These are phyloP conservation scores for Lodderomyces margitis DNA, from an alignment of 1,139 yeast species.

Conservation along the genomic window DNA sequence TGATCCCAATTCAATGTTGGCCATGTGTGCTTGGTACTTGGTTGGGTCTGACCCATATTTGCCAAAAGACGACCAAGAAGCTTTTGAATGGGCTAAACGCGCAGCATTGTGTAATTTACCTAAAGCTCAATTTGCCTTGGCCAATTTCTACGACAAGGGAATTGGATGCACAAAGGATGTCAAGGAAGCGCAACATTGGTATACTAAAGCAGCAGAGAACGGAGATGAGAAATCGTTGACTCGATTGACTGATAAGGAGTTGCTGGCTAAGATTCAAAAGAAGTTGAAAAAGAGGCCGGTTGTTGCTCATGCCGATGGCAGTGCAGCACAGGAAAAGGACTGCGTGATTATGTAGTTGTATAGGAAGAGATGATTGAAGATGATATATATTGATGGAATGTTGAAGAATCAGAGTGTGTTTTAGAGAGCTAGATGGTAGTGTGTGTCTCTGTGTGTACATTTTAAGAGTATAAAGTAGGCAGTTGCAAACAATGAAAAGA, in stretches of 20 bases:
- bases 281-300: conserved; percentile 23
- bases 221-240: conserved; percentile 67
- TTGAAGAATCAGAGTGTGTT: too few species aligned
- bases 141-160: conserved; percentile 83
- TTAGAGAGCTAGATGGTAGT: too few species aligned
- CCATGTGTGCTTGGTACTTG: conserved; percentile 95
- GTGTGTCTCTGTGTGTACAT: too few species aligned
- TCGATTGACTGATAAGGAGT: conserved; percentile 34
- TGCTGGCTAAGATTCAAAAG: conserved; percentile 31
- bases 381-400: too few species aligned
- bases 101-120: conserved; percentile 75
- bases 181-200: conserved; percentile 70
- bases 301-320: conserved; percentile 7
- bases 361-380: neutral
- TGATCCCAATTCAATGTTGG: conserved; percentile 86
- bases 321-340: conserved; percentile 41
- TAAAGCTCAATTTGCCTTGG: conserved; percentile 86
- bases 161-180: conserved; percentile 71
- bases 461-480: too few species aligned
- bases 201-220: conserved; percentile 65
- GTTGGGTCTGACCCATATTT: conserved; percentile 85
- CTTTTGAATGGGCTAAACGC: conserved; percentile 90
- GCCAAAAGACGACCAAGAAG: conserved; percentile 77
- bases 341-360: conserved; percentile 37
- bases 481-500: too few species aligned